Percentiles rank a stretch among this genome's conserved stretches.
phyloP scores from a whole-genome alignment of 352 stramenopile genomes.

The Aphanomyces cochlioides region DNA sequence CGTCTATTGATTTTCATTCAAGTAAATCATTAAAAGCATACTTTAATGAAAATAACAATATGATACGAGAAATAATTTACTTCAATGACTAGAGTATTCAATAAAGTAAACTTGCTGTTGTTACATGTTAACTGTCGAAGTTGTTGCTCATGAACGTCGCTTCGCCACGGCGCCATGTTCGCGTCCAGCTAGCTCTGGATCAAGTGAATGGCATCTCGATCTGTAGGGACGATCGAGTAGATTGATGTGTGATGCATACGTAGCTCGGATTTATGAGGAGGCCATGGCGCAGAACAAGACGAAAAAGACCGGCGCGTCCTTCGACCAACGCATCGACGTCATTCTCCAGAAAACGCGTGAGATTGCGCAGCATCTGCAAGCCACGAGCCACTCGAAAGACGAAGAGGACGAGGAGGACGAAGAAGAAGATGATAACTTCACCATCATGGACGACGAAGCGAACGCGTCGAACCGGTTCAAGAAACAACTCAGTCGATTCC shows the following conservation, averaged over 20 bases:
- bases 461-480: constrained; percentile 21
- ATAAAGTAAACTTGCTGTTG: constrained; percentile 12
- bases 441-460: constrained; percentile 29
- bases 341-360: constrained; percentile 17
- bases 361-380: constrained; percentile 19
- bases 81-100: background rate
- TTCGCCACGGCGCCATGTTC: constrained; percentile 8
- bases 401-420: constrained; percentile 8
- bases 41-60: too few relatives aligned
- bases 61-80: too few relatives aligned
- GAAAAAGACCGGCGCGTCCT: constrained; percentile 1
- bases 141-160: background rate
- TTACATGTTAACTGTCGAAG: background rate
- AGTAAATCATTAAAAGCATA: background rate
- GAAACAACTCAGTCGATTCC: constrained; percentile 26
- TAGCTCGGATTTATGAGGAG: constrained; percentile 26
- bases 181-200: constrained; percentile 24
- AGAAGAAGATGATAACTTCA: constrained; percentile 14
- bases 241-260: background rate
- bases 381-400: background rate
- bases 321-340: constrained; percentile 27
- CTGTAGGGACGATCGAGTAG: background rate
- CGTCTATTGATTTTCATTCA: background rate
- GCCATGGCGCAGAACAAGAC: background rate
- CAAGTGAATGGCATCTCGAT: constrained; percentile 31